Conservation (phyloP, 75 land plant genomes). For the Cryptomeria japonica region DNA sequence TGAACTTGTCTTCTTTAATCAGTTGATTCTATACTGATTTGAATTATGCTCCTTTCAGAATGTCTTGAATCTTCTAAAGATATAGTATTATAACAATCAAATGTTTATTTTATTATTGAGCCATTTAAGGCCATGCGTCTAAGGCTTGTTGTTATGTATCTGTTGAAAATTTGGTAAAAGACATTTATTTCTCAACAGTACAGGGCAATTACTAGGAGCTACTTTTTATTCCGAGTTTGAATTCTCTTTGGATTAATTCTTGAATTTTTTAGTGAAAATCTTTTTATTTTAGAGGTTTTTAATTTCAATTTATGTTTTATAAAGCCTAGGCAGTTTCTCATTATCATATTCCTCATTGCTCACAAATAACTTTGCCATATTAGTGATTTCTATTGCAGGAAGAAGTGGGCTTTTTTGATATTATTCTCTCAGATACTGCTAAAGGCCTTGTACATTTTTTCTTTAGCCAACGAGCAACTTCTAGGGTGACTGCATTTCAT, state of each 20-base stretch:
- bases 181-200: background rate
- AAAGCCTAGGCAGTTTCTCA: background rate
- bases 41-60: background rate
- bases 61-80: background rate
- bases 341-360: background rate
- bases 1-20: background rate
- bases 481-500: slow-evolving; percentile 57
- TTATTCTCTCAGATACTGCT: slow-evolving; percentile 60
- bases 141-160: background rate
- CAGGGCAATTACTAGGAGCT: background rate
- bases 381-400: slow-evolving; percentile 47
- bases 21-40: background rate
- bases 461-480: slow-evolving; percentile 80
- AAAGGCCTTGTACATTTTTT: slow-evolving; percentile 80
- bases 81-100: background rate
- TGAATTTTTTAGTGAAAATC: background rate
- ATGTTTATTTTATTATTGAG: background rate
- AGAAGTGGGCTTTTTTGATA: slow-evolving; percentile 43
- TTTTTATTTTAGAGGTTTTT: background rate
- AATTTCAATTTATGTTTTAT: background rate
- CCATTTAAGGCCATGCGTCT: background rate
- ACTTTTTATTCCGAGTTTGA: background rate
- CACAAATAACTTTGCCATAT: background rate
- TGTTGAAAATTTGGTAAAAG: background rate
- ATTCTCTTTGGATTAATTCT: background rate